Evolutionary conservation across 345 rosid genomes (phyloP).

Genomic region (Mallotus nudiflorus): DNA sequence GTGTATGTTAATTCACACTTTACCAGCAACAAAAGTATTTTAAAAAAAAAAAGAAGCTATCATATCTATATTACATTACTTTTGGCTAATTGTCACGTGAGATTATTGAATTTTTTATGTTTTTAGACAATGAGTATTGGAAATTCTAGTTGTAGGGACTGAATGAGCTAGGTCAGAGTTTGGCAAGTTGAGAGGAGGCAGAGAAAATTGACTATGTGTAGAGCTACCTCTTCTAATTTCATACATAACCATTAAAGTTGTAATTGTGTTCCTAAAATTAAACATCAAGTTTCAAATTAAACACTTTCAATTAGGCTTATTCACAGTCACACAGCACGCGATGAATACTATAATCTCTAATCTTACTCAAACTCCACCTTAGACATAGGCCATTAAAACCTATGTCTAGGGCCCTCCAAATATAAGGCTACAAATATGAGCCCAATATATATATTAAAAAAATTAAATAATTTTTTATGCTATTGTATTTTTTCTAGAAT

Average conservation of each 20-base stretch:
- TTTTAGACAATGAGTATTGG: conserved; percentile 53
- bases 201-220: conserved; percentile 59
- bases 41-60: background rate
- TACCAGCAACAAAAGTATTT: no score
- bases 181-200: conserved; percentile 71
- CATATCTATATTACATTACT: background rate
- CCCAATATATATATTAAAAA: no score
- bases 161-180: conserved; percentile 56
- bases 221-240: conserved; percentile 87
- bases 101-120: background rate
- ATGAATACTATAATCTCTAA: background rate
- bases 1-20: no score
- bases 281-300: no score
- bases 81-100: no score
- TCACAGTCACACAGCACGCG: background rate
- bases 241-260: conserved; percentile 67
- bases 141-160: conserved; percentile 42
- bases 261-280: conserved; percentile 71
- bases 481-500: no score
- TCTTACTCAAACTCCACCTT: background rate
- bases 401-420: no score
- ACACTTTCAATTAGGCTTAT: no score
- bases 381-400: no score
- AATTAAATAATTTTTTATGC: no score
- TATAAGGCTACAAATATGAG: no score